Percentiles rank a stretch among this genome's conserved stretches.
Evolutionary conservation across 306 rosid genomes (phyloP).

Genomic region (Geum urbanum): DNA sequence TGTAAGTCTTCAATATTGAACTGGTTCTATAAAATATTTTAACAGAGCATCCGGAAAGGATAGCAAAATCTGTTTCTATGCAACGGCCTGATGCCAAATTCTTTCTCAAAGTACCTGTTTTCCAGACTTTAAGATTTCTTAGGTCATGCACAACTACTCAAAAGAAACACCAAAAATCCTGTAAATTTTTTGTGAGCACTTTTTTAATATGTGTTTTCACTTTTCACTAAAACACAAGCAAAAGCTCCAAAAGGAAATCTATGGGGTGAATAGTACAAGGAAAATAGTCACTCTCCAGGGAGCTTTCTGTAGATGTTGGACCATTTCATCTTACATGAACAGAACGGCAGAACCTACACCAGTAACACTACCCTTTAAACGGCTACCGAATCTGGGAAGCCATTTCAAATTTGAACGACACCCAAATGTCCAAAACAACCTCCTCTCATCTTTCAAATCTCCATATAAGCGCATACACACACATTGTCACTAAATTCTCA

Average conservation of each 20-base stretch:
- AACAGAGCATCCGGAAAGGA: neutral
- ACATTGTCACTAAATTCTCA: neutral
- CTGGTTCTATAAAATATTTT: neutral
- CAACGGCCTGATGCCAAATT: no score
- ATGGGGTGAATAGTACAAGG: constrained; percentile 6
- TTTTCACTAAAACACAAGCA: constrained; percentile 21
- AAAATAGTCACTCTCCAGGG: constrained; percentile 6
- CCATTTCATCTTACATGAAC: constrained; percentile 13
- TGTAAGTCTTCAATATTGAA: no score
- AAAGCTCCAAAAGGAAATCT: constrained; percentile 5
- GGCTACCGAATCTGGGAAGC: constrained; percentile 21
- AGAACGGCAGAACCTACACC: neutral
- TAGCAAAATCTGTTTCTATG: neutral
- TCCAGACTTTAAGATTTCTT: neutral
- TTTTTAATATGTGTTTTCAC: neutral
- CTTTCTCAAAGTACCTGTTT: no score
- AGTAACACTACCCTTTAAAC: constrained; percentile 26
- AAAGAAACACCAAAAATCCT: neutral
- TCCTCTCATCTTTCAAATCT: neutral
- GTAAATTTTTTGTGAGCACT: neutral
- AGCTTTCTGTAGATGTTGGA: constrained; percentile 11
- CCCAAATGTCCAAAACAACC: constrained; percentile 11
- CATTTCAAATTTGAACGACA: constrained; percentile 14
- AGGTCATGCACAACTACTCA: neutral
- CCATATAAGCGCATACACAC: no score